phyloP scores from a whole-genome alignment of 2,329 filamentous ascomycete genomes.

The Beauveria australis region DNA sequence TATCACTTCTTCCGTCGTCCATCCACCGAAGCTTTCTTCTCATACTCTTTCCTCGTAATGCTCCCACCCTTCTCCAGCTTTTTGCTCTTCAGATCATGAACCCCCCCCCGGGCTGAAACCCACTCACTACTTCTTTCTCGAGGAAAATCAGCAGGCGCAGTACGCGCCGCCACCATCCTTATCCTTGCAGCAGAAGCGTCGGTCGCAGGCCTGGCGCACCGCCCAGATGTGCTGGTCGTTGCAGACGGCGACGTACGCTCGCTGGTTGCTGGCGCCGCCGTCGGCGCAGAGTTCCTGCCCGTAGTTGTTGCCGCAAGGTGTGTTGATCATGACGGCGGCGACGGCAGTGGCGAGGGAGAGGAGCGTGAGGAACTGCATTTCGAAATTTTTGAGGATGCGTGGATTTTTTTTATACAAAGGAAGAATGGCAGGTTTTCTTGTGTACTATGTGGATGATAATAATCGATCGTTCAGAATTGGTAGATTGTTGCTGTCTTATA shows the following conservation, averaged over 20 bases:
- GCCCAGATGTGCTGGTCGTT: constrained; percentile 8
- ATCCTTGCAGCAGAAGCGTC: constrained; percentile 9
- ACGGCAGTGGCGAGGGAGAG: background rate
- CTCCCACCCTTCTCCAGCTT: too few species aligned
- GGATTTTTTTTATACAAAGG: background rate
- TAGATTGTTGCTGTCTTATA: background rate
- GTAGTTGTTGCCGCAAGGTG: constrained; percentile 5
- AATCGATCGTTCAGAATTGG: background rate
- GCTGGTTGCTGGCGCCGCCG: constrained; percentile 3
- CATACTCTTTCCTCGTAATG: too few species aligned
- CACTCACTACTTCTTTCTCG: too few species aligned
- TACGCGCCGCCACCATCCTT: background rate
- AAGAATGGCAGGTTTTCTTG: background rate
- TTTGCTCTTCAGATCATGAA: too few species aligned
- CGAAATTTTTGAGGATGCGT: too few species aligned
- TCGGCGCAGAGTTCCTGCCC: constrained; percentile 2
- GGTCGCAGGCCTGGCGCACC: background rate
- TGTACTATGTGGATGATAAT: background rate
- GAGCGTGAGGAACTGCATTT: background rate
- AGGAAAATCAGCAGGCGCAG: background rate
- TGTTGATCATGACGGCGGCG: background rate
- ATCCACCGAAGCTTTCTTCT: too few species aligned
- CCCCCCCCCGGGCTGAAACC: too few species aligned
- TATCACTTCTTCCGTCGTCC: too few species aligned
- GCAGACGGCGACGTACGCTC: constrained; percentile 1